Conservation (phyloP, 108 stramenopile genomes). For the Schizochytrium sp. region DNA sequence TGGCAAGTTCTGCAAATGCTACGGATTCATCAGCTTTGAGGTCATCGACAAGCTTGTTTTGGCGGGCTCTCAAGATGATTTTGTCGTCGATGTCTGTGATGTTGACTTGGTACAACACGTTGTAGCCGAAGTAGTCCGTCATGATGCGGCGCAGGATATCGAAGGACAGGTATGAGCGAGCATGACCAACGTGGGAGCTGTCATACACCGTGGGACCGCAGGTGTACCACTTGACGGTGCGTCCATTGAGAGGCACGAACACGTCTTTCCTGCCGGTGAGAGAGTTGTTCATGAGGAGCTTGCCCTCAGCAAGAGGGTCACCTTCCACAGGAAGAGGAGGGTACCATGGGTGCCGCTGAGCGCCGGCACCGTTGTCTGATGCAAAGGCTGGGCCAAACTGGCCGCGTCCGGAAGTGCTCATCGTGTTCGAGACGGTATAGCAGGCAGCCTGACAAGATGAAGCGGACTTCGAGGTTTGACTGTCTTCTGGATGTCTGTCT, state of each 20-base stretch:
- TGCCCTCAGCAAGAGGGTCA: conserved; percentile 75
- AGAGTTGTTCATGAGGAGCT: conserved; percentile 79
- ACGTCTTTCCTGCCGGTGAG: conserved; percentile 78
- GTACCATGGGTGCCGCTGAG: conserved; percentile 74
- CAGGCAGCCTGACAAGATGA: no score
- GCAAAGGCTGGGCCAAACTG: conserved; percentile 12
- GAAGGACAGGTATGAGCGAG: conserved; percentile 88
- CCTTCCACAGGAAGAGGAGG: conserved; percentile 71
- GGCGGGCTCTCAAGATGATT: conserved; percentile 88
- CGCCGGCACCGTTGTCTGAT: neutral
- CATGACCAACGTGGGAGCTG: conserved; percentile 83
- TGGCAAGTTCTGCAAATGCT: neutral
- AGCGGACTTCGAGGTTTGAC: no score
- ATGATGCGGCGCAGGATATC: conserved; percentile 93
- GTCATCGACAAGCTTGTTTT: conserved; percentile 66
- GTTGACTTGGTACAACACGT: conserved; percentile 87
- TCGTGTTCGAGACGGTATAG: neutral
- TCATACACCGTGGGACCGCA: conserved; percentile 99
- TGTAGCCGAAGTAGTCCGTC: conserved; percentile 91
- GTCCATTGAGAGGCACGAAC: conserved; percentile 76
- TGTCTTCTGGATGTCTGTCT: no score
- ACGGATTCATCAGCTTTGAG: conserved; percentile 39
- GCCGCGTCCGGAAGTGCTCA: conserved; percentile 29
- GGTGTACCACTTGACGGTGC: conserved; percentile 88
- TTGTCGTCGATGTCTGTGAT: conserved; percentile 97